phyloP scores from a whole-genome alignment of 2,329 filamentous ascomycete species.

The Sclerotinia subarctica region DNA sequence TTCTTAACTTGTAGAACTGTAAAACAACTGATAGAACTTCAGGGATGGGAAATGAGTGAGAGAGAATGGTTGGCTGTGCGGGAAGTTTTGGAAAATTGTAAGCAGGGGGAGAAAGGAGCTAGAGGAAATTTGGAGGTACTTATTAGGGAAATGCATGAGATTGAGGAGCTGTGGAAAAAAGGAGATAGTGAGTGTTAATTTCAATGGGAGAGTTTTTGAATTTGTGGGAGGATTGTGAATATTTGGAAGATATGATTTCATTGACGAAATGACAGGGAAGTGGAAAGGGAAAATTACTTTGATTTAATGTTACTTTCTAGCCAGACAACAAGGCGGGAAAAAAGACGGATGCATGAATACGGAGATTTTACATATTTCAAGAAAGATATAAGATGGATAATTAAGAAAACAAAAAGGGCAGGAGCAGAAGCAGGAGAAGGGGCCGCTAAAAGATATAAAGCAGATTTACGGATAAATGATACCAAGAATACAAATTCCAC shows the following conservation, averaged over 20 bases:
- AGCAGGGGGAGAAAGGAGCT: not conserved
- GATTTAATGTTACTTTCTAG: not conserved
- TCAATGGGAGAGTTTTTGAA: not conserved
- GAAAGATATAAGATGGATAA: not conserved
- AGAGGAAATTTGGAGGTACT: slow-evolving; percentile 1
- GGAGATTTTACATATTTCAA: too few species aligned
- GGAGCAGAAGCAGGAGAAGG: too few species aligned
- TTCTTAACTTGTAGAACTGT: not conserved
- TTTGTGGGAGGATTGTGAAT: too few species aligned
- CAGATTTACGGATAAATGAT: too few species aligned
- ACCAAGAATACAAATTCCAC: not conserved
- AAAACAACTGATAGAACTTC: not conserved
- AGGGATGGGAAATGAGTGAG: slow-evolving; percentile 3
- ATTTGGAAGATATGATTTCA: not conserved
- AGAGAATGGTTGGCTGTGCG: slow-evolving; percentile 5
- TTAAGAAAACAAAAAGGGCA: not conserved
- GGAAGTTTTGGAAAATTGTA: not conserved
- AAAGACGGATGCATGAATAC: too few species aligned
- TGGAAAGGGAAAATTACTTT: not conserved
- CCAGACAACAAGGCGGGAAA: too few species aligned
- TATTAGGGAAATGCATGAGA: not conserved
- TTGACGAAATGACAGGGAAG: too few species aligned
- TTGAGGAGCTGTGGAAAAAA: too few species aligned
- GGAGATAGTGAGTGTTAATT: too few species aligned
- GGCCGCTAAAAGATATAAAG: not conserved